A percentile compares a stretch with the other conserved stretches of the same genome.
These are phyloP conservation scores for Eucalyptus albens DNA, from an alignment of 345 rosid genomes.

Conservation along the genomic window DNA sequence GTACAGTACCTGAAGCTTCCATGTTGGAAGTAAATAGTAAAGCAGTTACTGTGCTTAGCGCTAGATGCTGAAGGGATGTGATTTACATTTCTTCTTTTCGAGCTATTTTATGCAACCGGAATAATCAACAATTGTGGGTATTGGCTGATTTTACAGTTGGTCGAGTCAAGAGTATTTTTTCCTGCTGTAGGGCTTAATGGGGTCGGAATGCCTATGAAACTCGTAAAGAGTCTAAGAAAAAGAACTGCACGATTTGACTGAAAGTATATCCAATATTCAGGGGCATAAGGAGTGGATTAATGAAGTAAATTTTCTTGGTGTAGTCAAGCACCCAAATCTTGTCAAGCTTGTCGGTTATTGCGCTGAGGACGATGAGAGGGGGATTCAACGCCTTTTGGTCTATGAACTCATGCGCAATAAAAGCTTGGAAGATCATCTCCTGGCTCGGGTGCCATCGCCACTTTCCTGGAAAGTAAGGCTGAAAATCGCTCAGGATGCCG, in stretches of 20 bases:
- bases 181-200: not conserved
- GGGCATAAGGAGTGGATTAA: slow-evolving; percentile 99
- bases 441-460: slow-evolving; percentile 27
- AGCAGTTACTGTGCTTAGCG: not conserved
- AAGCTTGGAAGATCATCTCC: slow-evolving; percentile 85
- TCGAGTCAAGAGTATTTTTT: not conserved
- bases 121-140: not conserved
- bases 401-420: slow-evolving; percentile 85
- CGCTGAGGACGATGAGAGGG: slow-evolving; percentile 91
- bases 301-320: slow-evolving; percentile 87
- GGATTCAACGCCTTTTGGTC: slow-evolving; percentile 80
- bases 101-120: not conserved
- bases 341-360: slow-evolving; percentile 88
- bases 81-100: not conserved
- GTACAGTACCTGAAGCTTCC: not conserved
- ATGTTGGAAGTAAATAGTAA: not conserved
- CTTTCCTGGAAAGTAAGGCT: slow-evolving; percentile 73
- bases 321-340: slow-evolving; percentile 88
- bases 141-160: not conserved
- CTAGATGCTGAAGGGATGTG: not conserved
- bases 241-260: not conserved
- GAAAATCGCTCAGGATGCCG: slow-evolving; percentile 80
- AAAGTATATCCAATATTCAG: slow-evolving; percentile 49
- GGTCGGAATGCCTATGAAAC: not conserved
- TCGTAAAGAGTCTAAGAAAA: not conserved